These are phyloP conservation scores for Exserohilum turcica DNA, from an alignment of 2,329 filamentous ascomycete species.

Conservation along the genomic window DNA sequence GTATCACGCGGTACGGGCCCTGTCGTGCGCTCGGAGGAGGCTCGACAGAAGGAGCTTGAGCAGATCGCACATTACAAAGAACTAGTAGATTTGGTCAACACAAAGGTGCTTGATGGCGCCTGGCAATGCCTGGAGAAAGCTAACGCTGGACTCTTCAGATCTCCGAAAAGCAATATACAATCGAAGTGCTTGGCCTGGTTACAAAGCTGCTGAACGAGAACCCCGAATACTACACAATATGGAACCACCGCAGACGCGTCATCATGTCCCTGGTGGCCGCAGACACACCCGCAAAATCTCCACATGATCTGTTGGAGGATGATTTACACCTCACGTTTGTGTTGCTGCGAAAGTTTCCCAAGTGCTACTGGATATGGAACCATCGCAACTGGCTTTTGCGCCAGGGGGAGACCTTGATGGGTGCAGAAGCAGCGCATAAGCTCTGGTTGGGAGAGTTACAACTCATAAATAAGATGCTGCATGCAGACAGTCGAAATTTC, in stretches of 20 bases:
- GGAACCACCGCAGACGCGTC: slow-evolving; percentile 81
- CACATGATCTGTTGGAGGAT: slow-evolving; percentile 64
- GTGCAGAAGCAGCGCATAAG: slow-evolving; percentile 59
- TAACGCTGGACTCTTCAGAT: slow-evolving; percentile 39
- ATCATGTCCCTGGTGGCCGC: slow-evolving; percentile 65
- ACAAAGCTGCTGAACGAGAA: slow-evolving; percentile 77
- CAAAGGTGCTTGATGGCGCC: slow-evolving; percentile 58
- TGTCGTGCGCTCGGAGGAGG: slow-evolving; percentile 68
- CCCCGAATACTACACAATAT: slow-evolving; percentile 88
- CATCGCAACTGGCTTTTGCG: slow-evolving; percentile 85
- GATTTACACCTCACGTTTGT: slow-evolving; percentile 85
- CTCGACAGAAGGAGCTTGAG: slow-evolving; percentile 71
- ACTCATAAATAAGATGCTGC: slow-evolving; percentile 86
- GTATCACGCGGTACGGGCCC: slow-evolving; percentile 66
- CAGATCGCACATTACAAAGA: slow-evolving; percentile 77
- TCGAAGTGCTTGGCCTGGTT: slow-evolving; percentile 68
- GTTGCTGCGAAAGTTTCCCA: slow-evolving; percentile 82
- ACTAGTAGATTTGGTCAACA: slow-evolving; percentile 70
- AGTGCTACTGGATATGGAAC: slow-evolving; percentile 99
- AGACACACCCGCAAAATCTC: slow-evolving; percentile 27
- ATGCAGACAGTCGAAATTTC: slow-evolving; percentile 86
- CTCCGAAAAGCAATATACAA: slow-evolving; percentile 54
- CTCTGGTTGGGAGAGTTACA: slow-evolving; percentile 86
- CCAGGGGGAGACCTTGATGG: slow-evolving; percentile 69
- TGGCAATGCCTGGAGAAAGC: neutral